These are phyloP conservation scores for Eucalyptus erythrocorys DNA, from an alignment of 345 rosid genomes.

Conservation along the genomic window DNA sequence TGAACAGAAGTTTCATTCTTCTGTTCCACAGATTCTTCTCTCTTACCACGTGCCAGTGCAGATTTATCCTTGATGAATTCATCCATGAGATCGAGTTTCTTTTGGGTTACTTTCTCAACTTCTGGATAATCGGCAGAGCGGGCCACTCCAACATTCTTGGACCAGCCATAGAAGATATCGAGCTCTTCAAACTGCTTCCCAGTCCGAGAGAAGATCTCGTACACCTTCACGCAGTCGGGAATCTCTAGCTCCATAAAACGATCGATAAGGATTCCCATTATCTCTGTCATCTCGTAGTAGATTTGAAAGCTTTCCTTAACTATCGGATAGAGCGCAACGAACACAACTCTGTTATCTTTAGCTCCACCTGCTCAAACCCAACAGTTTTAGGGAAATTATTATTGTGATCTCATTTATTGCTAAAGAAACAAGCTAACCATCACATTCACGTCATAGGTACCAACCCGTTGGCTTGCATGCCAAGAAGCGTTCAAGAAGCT, in stretches of 20 bases:
- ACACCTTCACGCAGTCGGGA: slow-evolving; percentile 66
- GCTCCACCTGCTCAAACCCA: slow-evolving; percentile 27
- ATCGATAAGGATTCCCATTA: slow-evolving; percentile 70
- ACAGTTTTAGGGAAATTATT: neutral
- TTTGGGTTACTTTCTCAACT: slow-evolving; percentile 75
- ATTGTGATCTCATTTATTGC: neutral
- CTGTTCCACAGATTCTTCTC: neutral
- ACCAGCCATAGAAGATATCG: slow-evolving; percentile 61
- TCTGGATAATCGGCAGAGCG: slow-evolving; percentile 93
- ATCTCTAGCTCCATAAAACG: slow-evolving; percentile 85
- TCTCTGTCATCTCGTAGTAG: slow-evolving; percentile 76
- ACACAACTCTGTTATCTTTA: slow-evolving; percentile 50
- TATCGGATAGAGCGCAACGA: slow-evolving; percentile 58
- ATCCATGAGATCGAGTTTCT: slow-evolving; percentile 69
- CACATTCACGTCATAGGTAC: neutral
- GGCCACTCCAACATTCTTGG: slow-evolving; percentile 66
- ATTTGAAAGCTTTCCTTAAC: slow-evolving; percentile 83
- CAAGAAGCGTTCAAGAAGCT: slow-evolving; percentile 70
- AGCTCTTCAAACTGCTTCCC: slow-evolving; percentile 86
- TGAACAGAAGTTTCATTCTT: neutral
- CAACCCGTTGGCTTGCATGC: slow-evolving; percentile 79
- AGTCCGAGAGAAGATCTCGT: slow-evolving; percentile 60
- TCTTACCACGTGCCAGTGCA: slow-evolving; percentile 12
- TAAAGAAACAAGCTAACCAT: neutral
- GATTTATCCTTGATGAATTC: slow-evolving; percentile 83